Base-by-base conservation (phyloP, 2,329 filamentous ascomycete species). In the Epichloe hybrida region DNA sequence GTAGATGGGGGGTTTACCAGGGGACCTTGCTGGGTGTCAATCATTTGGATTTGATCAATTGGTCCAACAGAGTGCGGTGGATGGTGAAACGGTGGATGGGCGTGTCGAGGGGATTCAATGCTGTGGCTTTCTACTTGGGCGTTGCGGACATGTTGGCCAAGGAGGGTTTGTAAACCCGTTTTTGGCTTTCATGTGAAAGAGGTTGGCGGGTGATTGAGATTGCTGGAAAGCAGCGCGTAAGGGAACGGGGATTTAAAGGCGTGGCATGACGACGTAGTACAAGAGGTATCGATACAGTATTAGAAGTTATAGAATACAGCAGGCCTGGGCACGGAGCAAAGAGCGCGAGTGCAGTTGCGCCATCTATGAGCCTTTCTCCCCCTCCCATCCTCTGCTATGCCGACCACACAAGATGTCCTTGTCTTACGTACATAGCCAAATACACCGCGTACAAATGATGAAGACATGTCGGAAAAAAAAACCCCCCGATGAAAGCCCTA, bases 91-190 rank as follows among this genome's bases (percentile, higher is more conserved):
- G 71, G 51, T 69, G 69, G 67, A 68, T 74, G 62, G 80, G 80
- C 1, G 69, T 73, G 54, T 68, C 70, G 57, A 72, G 70, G 52
- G 80, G 75, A 15, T 84, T 84, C 58, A 84, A 84, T 59, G 81
- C 81, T 2, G 73, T 84, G 52, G 81, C 81, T 0, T 83, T 84
- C 58, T 84, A 84, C 57, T 70, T 84, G 2, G 79, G 75, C 53
- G 79, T 84, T 58, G 75, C 75, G 11, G 77, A 86, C 59, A 87
- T 86, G 83, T 67, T 88, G 47, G 81, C 84, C 2, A 83, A 81
- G 58, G 82, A 87, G 60, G 81, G 78, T 2, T 54, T 70, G 17
- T 72, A 53, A 11, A 12, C 20, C 4, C 12, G 3, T 23, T 11
- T 5, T 11, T 42, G 40, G 13, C 7, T 17, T 42, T 3, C 9